phyloP scores from a whole-genome alignment of 441 rosid species.

The Pelargonium cotyledonis region DNA sequence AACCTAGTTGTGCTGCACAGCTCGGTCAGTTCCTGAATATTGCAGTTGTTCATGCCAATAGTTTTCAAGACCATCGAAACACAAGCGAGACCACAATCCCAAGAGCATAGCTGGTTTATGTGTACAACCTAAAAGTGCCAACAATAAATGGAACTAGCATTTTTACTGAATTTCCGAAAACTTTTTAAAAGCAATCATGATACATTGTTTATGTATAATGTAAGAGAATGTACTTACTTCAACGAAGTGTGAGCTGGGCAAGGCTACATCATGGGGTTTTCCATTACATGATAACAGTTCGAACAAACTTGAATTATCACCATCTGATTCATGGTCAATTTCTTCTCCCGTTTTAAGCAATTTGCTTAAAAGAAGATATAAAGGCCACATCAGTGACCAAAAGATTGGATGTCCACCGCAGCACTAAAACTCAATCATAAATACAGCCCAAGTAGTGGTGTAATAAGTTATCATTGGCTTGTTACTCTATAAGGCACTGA shows the following conservation, averaged over 20 bases:
- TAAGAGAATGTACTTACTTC: slow-evolving; percentile 37
- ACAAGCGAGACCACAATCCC: slow-evolving; percentile 98
- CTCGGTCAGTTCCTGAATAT: slow-evolving; percentile 51
- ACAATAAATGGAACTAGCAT: background rate
- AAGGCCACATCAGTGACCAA: slow-evolving; percentile 64
- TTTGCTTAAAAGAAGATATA: slow-evolving; percentile 60
- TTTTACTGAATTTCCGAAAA: background rate
- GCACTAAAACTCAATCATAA: slow-evolving; percentile 19
- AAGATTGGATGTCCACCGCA: background rate
- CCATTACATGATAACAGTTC: slow-evolving; percentile 30
- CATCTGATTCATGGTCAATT: slow-evolving; percentile 27
- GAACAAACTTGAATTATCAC: slow-evolving; percentile 22
- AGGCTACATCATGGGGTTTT: slow-evolving; percentile 23
- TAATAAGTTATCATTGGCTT: slow-evolving; percentile 14
- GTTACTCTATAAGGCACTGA: slow-evolving; percentile 1
- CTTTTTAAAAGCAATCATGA: slow-evolving; percentile 9
- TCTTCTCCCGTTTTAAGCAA: slow-evolving; percentile 57
- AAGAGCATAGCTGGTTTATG: slow-evolving; percentile 65
- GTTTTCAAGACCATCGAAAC: slow-evolving; percentile 73
- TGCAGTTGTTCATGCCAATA: slow-evolving; percentile 51
- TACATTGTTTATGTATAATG: background rate
- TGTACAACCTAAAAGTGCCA: slow-evolving; percentile 60
- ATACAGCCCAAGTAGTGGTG: slow-evolving; percentile 8
- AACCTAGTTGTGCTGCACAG: slow-evolving; percentile 74
- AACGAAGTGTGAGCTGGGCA: slow-evolving; percentile 38